phyloP scores from a whole-genome alignment of 179 eudicot species.

The Patellifolia procumbens region DNA sequence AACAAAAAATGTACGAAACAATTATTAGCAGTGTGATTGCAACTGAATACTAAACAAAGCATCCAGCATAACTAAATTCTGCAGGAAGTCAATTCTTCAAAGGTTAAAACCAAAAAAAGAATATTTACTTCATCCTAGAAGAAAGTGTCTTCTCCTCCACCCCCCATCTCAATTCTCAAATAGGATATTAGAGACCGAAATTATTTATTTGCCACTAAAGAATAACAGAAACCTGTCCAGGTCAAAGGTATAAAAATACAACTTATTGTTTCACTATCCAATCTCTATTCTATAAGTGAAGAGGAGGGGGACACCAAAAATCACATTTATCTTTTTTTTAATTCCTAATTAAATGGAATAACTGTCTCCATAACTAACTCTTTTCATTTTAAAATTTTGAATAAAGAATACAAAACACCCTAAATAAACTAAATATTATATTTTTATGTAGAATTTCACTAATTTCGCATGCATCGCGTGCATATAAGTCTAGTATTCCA shows the following conservation, averaged over 20 bases:
- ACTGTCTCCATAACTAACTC: no score
- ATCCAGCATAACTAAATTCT: neutral
- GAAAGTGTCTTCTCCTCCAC: constrained; percentile 2
- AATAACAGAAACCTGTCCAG: neutral
- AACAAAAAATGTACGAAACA: constrained; percentile 12
- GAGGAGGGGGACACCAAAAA: no score
- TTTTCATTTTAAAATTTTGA: no score
- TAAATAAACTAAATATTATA: neutral
- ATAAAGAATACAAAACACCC: no score
- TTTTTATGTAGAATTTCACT: no score
- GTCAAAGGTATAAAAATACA: no score
- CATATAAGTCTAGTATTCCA: no score
- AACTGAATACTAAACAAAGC: neutral
- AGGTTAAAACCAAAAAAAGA: neutral
- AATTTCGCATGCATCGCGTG: no score
- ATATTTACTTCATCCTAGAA: neutral
- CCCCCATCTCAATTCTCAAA: neutral
- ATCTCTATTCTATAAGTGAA: no score
- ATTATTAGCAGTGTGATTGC: neutral
- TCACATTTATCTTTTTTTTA: no score
- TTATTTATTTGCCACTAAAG: neutral
- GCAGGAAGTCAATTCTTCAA: neutral
- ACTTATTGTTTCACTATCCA: no score
- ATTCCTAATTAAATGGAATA: no score
- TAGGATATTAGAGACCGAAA: neutral